These are phyloP conservation scores for Sindora glabra DNA, from an alignment of 306 rosid species.

Conservation along the genomic window DNA sequence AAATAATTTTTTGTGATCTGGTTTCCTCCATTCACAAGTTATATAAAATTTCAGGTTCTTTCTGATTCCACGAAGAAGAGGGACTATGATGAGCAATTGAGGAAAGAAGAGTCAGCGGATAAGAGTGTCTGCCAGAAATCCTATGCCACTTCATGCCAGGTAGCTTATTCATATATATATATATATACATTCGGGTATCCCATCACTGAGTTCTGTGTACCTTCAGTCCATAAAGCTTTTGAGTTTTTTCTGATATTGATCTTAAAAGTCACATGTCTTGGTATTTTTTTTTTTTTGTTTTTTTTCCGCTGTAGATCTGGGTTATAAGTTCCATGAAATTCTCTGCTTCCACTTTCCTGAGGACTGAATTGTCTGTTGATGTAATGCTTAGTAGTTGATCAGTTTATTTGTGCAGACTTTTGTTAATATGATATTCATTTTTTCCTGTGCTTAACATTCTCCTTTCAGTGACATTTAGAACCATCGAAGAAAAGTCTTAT, in stretches of 20 bases:
- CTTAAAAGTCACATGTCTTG: slow-evolving; percentile 1
- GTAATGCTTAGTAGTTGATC: not conserved
- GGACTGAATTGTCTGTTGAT: not conserved
- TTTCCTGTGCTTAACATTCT: not conserved
- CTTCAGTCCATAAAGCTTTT: not conserved
- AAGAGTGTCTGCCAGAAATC: slow-evolving; percentile 86
- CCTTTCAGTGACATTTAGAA: not conserved
- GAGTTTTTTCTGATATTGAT: not conserved
- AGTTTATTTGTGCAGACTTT: not conserved
- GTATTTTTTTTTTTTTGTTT: no score
- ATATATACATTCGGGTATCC: not conserved
- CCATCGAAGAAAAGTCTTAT: not conserved
- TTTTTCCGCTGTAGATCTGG: not conserved
- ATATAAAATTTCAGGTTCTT: slow-evolving; percentile 57
- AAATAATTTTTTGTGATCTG: not conserved
- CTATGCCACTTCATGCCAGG: slow-evolving; percentile 63
- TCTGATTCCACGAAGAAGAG: slow-evolving; percentile 72
- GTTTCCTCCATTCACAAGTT: slow-evolving; percentile 13
- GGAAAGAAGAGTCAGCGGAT: slow-evolving; percentile 83
- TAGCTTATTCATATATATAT: slow-evolving; percentile 23
- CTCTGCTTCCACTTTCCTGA: not conserved
- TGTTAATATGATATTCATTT: not conserved
- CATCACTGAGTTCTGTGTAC: not conserved
- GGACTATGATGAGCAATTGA: slow-evolving; percentile 92
- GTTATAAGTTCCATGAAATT: not conserved